phyloP scores from a whole-genome alignment of 129 eudicot genomes.

The Flaveria trinervia region DNA sequence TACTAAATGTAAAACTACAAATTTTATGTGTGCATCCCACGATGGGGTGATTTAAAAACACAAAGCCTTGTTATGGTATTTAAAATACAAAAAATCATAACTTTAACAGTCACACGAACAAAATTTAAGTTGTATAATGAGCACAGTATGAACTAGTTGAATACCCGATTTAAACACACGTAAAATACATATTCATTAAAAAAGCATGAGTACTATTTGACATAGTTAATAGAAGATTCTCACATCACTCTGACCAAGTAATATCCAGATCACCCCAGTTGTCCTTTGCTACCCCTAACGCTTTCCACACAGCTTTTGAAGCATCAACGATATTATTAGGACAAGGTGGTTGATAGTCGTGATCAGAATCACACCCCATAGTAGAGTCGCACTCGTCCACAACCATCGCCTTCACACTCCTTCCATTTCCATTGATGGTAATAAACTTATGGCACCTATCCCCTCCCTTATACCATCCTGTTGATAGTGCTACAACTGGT shows the following conservation, averaged over 20 bases:
- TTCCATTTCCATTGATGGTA: conserved; percentile 38
- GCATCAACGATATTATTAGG: conserved; percentile 52
- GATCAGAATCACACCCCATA: conserved; percentile 47
- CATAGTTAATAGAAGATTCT: neutral
- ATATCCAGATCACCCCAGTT: conserved; percentile 46
- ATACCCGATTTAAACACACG: neutral
- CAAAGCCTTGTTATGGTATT: no score
- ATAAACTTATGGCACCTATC: conserved; percentile 44
- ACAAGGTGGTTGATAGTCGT: conserved; percentile 54
- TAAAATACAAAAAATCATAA: no score
- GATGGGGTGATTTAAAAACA: no score
- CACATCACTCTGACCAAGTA: conserved; percentile 30
- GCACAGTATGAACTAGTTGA: no score
- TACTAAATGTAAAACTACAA: no score
- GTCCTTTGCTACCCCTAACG: conserved; percentile 41
- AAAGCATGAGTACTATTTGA: neutral
- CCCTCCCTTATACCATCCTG: conserved; percentile 54
- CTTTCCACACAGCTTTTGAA: conserved; percentile 53
- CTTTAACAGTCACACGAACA: no score
- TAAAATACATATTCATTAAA: neutral
- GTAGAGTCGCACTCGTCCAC: conserved; percentile 57
- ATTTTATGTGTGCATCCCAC: no score
- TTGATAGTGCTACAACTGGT: conserved; percentile 54
- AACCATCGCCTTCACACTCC: conserved; percentile 44
- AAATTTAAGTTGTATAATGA: no score